A percentile compares a stretch with the other conserved stretches of the same genome.
Evolutionary conservation across 2,329 filamentous ascomycete species (phyloP).

Genomic region (Anisogramma anomala): DNA sequence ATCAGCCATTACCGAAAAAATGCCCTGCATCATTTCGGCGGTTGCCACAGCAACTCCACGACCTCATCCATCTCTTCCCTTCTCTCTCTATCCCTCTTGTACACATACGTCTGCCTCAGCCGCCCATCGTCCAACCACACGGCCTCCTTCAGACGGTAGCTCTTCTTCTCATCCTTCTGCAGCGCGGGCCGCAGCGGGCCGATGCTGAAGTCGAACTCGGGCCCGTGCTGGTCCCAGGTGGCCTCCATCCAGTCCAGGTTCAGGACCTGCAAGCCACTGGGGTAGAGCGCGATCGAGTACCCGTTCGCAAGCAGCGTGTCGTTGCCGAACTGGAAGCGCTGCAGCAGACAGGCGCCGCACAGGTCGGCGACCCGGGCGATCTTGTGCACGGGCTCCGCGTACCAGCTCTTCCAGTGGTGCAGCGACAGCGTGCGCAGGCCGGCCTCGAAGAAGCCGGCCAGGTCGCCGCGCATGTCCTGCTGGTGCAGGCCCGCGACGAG

Average conservation of each 20-base stretch:
- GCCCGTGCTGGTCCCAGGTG: conserved; percentile 38
- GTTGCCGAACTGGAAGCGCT: conserved; percentile 38
- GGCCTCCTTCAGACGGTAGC: conserved; percentile 36
- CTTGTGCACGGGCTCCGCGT: conserved; percentile 36
- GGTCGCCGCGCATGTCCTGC: conserved; percentile 43
- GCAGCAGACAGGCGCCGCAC: conserved; percentile 49
- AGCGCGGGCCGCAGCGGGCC: conserved; percentile 35
- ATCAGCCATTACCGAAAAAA: neutral
- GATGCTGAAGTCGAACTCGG: conserved; percentile 40
- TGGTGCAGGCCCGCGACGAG: conserved; percentile 45
- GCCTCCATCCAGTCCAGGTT: conserved; percentile 36
- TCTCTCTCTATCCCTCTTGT: conserved; percentile 27
- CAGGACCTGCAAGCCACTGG: conserved; percentile 23
- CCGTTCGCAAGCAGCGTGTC: conserved; percentile 46
- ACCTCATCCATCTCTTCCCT: conserved; percentile 35
- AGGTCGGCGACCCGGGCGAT: conserved; percentile 37
- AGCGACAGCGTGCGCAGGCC: conserved; percentile 42
- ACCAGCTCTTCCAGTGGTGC: conserved; percentile 55
- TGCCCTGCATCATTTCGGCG: neutral
- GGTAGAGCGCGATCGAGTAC: conserved; percentile 43
- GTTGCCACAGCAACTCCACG: conserved; percentile 36
- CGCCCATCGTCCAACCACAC: conserved; percentile 26
- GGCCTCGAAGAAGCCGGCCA: conserved; percentile 49
- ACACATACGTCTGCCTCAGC: conserved; percentile 45
- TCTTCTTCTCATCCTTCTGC: conserved; percentile 34